Evolutionary conservation across 306 rosid genomes (phyloP), one percentile per base, ranked within the genome.

Genomic region (Chamaecrista fasciculata): DNA sequence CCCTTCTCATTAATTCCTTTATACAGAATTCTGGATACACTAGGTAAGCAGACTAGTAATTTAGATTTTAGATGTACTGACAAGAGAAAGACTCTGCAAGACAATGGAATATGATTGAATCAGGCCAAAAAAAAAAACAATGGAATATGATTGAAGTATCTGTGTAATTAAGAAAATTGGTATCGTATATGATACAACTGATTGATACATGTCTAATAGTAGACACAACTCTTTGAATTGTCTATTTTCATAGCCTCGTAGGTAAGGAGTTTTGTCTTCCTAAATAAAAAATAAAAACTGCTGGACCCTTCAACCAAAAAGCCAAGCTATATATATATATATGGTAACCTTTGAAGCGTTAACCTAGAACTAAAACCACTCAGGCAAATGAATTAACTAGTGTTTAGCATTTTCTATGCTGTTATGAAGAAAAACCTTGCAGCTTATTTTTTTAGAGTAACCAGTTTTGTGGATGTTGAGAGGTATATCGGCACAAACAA

Each of bases 321-420:
- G 19, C 40, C 62, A 16, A 33, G 36, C 60, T 2, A 33, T 3
- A 7, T 15, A 0, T 26, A 6, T 3, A n/a, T 19, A 40, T 11
- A 12, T 40, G 11, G 19, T n/a, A 43, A 12, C 58, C 36, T 14
- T n/a, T 16, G 20, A 37, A 28, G 61, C 6, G 26, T 20, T 53
- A 11, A 29, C 19, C 16, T 19, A 6, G 61, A 49, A 34, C 23
- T 19, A 20, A 60, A 31, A 29, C 28, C 44, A 67, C 72, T 11
- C 23, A 24, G n/a, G 12, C 52, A 24, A n/a, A 16, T 52, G 65
- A 74, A 28, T 33, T 76, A 6, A 52, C n/a, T 43, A 12, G 51
- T 37, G 20, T 12, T 51, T 37, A 62, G 33, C 69, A 63, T 15
- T 43, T 42, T 2, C 9, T 43, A 2, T 3, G 39, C 66, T 34